Base-by-base conservation (phyloP, 306 rosid species). In the Clitoria ternatea region DNA sequence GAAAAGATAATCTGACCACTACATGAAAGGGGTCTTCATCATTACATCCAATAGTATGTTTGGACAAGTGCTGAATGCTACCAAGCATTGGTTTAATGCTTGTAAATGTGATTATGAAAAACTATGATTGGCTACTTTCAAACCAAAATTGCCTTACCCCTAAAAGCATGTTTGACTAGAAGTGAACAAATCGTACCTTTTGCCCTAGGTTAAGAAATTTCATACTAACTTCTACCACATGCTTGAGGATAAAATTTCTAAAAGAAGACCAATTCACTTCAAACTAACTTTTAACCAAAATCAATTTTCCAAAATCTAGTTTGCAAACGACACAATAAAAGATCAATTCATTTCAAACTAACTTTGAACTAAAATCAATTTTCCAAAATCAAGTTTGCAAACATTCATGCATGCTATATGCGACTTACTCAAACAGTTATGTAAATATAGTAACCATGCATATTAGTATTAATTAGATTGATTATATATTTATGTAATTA, bases 1-100 rank as follows among this genome's bases (percentile, higher is more conserved):
- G 61, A 57, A 76, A 79, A 71, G 17, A 30, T 57, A 57, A 43
- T 39, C 29, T 59, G 48, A 49, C 13, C 37, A 57, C 15, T 43
- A 72, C 26, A 32, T 42, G 33, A 15, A 15, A 27, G 33, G 24
- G 44, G 66, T 53, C 9, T 27, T 71, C 56, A 26, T 14, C 59
- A 32, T 30, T 71, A 71, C 45, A 45, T 70, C 13, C 20, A 74
- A 54, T n/a, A 37, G 45, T 17, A 59, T 33, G 44, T 17, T 15
- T 59, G 12, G 20, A 5, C 6, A 54, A 26, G 20, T 2, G 2
- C 7, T 24, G 35, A 27, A 50, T 50, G 54, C 30, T 23, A 22
- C 42, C 63, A 30, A 29, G 27, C 6, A 27, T 55, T 11, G 42
- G 14, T 56, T 56, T 17, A 11, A 32, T 17, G 15, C 15, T 33